Evolutionary conservation across 192 early-diverging fungal species (phyloP).

Genomic region (Entomortierella parvispora): DNA sequence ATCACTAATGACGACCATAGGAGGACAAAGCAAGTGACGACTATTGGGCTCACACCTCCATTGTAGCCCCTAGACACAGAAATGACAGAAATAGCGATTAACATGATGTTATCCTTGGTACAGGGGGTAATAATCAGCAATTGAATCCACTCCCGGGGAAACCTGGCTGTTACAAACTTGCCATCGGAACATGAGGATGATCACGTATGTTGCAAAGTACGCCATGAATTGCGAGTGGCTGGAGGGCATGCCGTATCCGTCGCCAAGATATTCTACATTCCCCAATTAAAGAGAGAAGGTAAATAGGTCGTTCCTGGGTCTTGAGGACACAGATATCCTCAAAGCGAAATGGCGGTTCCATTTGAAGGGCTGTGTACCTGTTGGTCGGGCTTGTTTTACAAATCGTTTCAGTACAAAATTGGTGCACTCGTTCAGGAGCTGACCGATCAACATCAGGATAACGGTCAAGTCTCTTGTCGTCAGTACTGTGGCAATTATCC

Average conservation of each 20-base stretch:
- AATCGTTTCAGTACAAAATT: conserved; percentile 71
- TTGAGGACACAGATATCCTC: neutral
- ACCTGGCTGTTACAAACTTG: conserved; percentile 34
- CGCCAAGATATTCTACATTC: conserved; percentile 67
- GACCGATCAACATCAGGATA: conserved; percentile 72
- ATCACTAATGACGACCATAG: conserved; percentile 30
- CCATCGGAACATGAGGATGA: conserved; percentile 62
- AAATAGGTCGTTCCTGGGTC: neutral
- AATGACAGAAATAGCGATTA: neutral
- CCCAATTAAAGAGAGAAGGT: neutral
- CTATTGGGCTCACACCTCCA: conserved; percentile 19
- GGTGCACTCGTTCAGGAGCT: conserved; percentile 73
- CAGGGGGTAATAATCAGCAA: neutral
- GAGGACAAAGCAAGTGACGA: conserved; percentile 20
- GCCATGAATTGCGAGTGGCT: conserved; percentile 85
- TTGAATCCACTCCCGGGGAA: neutral
- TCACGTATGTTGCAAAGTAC: conserved; percentile 72
- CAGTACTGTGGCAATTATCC: conserved; percentile 73
- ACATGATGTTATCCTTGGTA: neutral
- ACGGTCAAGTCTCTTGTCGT: conserved; percentile 69
- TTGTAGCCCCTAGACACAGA: conserved; percentile 5
- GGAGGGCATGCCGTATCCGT: conserved; percentile 90
- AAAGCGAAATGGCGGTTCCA: neutral
- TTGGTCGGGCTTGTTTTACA: conserved; percentile 72
- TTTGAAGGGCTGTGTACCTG: conserved; percentile 48